phyloP scores from a whole-genome alignment of 2,329 filamentous ascomycete genomes.

The Aspergillus novofumigatus region DNA sequence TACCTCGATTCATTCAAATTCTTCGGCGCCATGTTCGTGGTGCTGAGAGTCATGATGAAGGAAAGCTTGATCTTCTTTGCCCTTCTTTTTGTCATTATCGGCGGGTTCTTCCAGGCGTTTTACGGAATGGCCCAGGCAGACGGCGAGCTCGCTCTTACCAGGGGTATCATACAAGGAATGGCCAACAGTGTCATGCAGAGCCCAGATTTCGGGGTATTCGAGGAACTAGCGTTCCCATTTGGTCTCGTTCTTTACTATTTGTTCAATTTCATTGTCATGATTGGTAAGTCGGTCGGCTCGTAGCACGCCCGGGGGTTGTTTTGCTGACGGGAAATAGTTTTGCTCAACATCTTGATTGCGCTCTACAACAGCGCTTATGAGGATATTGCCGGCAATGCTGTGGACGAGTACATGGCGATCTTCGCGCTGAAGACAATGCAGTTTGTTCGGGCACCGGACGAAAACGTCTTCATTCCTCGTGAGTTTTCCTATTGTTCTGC shows the following conservation, averaged over 20 bases:
- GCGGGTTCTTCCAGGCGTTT: constrained; percentile 84
- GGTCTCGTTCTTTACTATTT: constrained; percentile 95
- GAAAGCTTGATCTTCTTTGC: constrained; percentile 96
- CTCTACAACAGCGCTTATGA: constrained; percentile 96
- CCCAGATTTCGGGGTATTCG: constrained; percentile 85
- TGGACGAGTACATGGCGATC: constrained; percentile 91
- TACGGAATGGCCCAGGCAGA: constrained; percentile 85
- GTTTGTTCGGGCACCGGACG: constrained; percentile 92
- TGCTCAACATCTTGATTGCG: constrained; percentile 94
- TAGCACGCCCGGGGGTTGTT: not conserved
- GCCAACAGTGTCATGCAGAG: constrained; percentile 87
- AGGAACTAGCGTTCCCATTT: constrained; percentile 86
- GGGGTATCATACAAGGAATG: constrained; percentile 53
- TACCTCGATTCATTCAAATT: constrained; percentile 93
- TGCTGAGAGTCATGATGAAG: constrained; percentile 92
- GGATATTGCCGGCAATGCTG: constrained; percentile 86
- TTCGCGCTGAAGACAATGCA: constrained; percentile 95
- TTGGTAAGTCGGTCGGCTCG: constrained; percentile 40
- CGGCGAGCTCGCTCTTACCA: constrained; percentile 53
- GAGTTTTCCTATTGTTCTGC: constrained; percentile 15
- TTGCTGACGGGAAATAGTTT: constrained; percentile 44
- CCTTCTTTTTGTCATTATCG: constrained; percentile 73
- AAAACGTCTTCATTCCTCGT: constrained; percentile 94
- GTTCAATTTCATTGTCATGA: constrained; percentile 97
- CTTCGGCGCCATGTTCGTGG: constrained; percentile 97